Percentiles rank a stretch among this genome's conserved stretches.
These are phyloP conservation scores for Starmerella vaccinii DNA, from an alignment of 805 yeast species.

Conservation along the genomic window DNA sequence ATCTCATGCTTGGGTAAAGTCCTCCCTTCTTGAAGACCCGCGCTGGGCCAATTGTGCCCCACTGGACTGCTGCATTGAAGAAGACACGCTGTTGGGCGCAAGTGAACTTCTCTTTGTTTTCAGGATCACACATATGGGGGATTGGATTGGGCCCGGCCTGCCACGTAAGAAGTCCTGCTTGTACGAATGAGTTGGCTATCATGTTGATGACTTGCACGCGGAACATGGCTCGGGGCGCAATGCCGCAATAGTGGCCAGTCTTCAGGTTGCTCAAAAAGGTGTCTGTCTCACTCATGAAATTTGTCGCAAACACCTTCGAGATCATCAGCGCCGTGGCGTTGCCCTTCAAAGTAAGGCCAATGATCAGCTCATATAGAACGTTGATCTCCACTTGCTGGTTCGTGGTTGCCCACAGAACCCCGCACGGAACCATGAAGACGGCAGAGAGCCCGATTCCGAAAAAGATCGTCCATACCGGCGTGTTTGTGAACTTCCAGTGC, in stretches of 20 bases:
- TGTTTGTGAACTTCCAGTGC: constrained; percentile 30
- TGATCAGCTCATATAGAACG: constrained; percentile 40
- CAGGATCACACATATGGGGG: constrained; percentile 31
- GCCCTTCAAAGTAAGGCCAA: constrained; percentile 50
- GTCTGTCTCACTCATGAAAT: constrained; percentile 54
- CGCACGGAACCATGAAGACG: constrained; percentile 43
- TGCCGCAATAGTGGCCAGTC: constrained; percentile 46
- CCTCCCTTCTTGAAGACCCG: constrained; percentile 32
- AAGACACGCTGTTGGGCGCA: constrained; percentile 35
- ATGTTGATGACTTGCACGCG: constrained; percentile 35
- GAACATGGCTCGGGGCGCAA: constrained; percentile 51
- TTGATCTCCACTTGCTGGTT: constrained; percentile 42
- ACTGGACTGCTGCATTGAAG: constrained; percentile 42
- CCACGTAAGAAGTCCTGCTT: constrained; percentile 30
- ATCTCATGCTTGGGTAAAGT: constrained; percentile 49
- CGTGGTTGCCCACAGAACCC: constrained; percentile 40
- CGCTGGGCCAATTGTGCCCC: constrained; percentile 45
- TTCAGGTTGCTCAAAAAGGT: constrained; percentile 45
- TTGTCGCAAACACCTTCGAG: constrained; percentile 44
- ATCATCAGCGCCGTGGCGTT: constrained; percentile 45
- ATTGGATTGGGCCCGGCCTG: constrained; percentile 30
- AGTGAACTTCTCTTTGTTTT: constrained; percentile 33
- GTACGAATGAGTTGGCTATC: constrained; percentile 24
- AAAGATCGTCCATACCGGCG: constrained; percentile 29
- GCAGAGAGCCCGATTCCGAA: constrained; percentile 43